Evolutionary conservation across 2,329 filamentous ascomycete genomes (phyloP).

Genomic region (Arthrinium phaeospermum): DNA sequence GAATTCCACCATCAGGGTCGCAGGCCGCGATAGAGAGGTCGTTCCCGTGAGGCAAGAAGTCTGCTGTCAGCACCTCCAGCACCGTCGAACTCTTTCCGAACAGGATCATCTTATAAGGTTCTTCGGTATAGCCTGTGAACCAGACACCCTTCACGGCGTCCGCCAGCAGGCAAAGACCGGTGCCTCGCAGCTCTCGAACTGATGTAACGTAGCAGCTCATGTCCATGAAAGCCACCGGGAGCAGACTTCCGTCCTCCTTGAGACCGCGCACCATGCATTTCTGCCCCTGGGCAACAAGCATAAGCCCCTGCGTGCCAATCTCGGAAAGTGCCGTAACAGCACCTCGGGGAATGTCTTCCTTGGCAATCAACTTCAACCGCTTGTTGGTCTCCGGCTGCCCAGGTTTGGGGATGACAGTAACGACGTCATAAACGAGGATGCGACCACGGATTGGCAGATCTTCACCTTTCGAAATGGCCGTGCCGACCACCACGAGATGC

Average conservation of each 20-base stretch:
- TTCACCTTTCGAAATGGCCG: conserved; percentile 85
- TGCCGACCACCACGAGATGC: conserved; percentile 83
- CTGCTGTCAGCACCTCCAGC: conserved; percentile 79
- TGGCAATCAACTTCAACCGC: conserved; percentile 83
- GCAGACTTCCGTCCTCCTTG: conserved; percentile 90
- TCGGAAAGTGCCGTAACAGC: conserved; percentile 87
- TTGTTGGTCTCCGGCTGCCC: conserved; percentile 84
- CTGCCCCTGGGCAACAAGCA: conserved; percentile 90
- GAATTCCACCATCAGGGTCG: conserved; percentile 84
- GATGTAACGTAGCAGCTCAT: conserved; percentile 92
- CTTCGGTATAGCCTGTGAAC: conserved; percentile 96
- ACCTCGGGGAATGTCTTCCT: conserved; percentile 89
- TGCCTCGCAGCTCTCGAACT: conserved; percentile 82
- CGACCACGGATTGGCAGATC: conserved; percentile 85
- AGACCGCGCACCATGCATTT: conserved; percentile 97
- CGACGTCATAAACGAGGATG: conserved; percentile 90
- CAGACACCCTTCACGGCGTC: conserved; percentile 94
- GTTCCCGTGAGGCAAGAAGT: conserved; percentile 86
- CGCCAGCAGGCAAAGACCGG: conserved; percentile 84
- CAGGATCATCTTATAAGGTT: conserved; percentile 93
- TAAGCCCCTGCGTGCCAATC: conserved; percentile 84
- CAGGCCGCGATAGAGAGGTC: conserved; percentile 82
- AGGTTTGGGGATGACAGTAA: conserved; percentile 88
- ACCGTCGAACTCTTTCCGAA: conserved; percentile 85
- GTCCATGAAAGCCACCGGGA: conserved; percentile 96